Conservation (phyloP, 768 basidiomycete species). For the Amanita rimosa region DNA sequence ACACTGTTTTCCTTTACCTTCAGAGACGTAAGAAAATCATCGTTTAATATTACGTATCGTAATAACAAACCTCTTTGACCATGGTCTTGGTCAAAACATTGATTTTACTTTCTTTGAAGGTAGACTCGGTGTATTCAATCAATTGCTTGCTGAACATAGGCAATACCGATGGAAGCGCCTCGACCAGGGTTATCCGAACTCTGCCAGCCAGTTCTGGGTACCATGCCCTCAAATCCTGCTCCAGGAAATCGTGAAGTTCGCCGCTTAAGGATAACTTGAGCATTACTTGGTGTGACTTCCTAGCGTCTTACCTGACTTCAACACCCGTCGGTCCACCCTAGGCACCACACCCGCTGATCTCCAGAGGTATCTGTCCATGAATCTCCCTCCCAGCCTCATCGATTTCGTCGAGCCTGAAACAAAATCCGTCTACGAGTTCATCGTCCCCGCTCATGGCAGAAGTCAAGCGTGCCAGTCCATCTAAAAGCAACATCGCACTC, state of each 20-base stretch:
- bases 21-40: background rate
- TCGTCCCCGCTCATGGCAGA: constrained; percentile 61
- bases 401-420: constrained; percentile 43
- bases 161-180: constrained; percentile 91
- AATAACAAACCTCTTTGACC: constrained; percentile 65
- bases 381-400: constrained; percentile 61
- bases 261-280: constrained; percentile 30
- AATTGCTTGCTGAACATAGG: constrained; percentile 91
- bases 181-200: constrained; percentile 88
- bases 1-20: constrained; percentile 72
- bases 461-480: constrained; percentile 85
- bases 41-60: background rate
- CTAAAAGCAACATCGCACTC: constrained; percentile 71
- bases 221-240: constrained; percentile 82
- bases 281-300: background rate
- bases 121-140: constrained; percentile 89
- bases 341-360: constrained; percentile 53
- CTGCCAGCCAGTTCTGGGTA: constrained; percentile 89
- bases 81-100: constrained; percentile 98
- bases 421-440: constrained; percentile 20
- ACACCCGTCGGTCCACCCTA: constrained; percentile 85
- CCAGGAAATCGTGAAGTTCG: constrained; percentile 82
- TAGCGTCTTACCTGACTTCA: constrained; percentile 55
- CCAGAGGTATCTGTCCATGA: constrained; percentile 44
- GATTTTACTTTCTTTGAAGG: constrained; percentile 97